Evolutionary conservation across 2,329 filamentous ascomycete genomes (phyloP).

Genomic region (Teratosphaeriaceae sp.): DNA sequence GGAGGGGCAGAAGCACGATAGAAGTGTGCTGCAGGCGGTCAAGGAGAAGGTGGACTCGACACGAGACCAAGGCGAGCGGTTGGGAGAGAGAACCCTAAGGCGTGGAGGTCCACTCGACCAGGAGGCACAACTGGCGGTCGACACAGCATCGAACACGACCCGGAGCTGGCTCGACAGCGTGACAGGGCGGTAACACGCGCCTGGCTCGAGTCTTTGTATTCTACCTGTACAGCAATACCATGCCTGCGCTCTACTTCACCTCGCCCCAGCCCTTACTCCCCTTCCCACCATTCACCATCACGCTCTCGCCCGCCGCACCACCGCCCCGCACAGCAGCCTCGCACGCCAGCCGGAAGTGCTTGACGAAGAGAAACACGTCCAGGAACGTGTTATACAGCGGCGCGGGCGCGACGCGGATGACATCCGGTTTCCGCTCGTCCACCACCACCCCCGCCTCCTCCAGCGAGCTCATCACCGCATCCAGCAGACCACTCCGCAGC

Average conservation of each 20-base stretch:
- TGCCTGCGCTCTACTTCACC: slow-evolving; percentile 18
- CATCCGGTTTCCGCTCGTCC: slow-evolving; percentile 79
- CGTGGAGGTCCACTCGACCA: slow-evolving; percentile 42
- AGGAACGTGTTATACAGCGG: slow-evolving; percentile 76
- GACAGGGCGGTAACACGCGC: slow-evolving; percentile 1
- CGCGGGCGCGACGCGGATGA: slow-evolving; percentile 75
- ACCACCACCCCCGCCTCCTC: slow-evolving; percentile 65
- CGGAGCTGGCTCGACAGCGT: slow-evolving; percentile 1
- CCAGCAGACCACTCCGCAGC: slow-evolving; percentile 61
- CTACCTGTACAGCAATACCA: slow-evolving; percentile 7
- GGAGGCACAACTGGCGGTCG: slow-evolving; percentile 22
- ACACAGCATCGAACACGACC: not conserved
- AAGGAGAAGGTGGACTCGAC: slow-evolving; percentile 25
- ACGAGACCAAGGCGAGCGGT: slow-evolving; percentile 21
- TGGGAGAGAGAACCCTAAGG: slow-evolving; percentile 20
- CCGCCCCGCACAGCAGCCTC: slow-evolving; percentile 25
- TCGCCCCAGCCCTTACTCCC: slow-evolving; percentile 26
- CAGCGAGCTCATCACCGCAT: slow-evolving; percentile 56
- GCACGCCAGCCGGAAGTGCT: slow-evolving; percentile 47
- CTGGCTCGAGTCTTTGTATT: not conserved
- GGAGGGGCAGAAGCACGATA: slow-evolving; percentile 13
- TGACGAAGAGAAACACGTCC: slow-evolving; percentile 60
- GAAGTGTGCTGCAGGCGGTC: slow-evolving; percentile 27
- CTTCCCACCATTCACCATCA: slow-evolving; percentile 24
- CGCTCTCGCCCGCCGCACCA: slow-evolving; percentile 6